phyloP scores from a whole-genome alignment of 352 stramenopile species.

The Globisporangium apiculatum region DNA sequence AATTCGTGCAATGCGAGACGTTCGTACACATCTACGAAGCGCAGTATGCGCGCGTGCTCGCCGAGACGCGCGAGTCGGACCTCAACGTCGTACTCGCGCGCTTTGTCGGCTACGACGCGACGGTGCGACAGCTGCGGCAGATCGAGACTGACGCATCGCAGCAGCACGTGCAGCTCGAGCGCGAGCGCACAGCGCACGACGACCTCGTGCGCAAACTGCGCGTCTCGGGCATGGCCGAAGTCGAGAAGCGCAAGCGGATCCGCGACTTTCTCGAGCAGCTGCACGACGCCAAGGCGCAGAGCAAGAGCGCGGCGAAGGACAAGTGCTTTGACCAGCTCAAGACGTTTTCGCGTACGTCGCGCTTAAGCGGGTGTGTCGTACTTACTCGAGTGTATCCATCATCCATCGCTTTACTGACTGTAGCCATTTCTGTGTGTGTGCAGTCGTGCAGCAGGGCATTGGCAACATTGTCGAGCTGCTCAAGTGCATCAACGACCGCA shows the following conservation, averaged over 20 bases:
- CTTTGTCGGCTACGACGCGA: slow-evolving; percentile 32
- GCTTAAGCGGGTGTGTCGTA: neutral
- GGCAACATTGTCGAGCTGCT: slow-evolving; percentile 48
- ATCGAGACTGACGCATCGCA: slow-evolving; percentile 34
- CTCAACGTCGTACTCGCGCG: slow-evolving; percentile 38
- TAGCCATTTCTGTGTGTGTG: neutral
- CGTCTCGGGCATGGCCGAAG: slow-evolving; percentile 36
- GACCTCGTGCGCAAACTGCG: slow-evolving; percentile 30
- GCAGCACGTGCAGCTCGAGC: slow-evolving; percentile 21
- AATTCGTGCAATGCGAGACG: slow-evolving; percentile 28
- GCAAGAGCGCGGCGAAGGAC: slow-evolving; percentile 34
- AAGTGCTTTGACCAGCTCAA: slow-evolving; percentile 34
- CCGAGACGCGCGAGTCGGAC: slow-evolving; percentile 42
- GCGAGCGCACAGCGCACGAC: slow-evolving; percentile 20
- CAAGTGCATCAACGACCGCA: slow-evolving; percentile 38
- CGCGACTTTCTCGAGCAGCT: slow-evolving; percentile 45
- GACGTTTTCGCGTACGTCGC: slow-evolving; percentile 37
- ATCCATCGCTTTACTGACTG: neutral
- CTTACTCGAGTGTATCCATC: neutral
- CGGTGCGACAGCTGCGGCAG: slow-evolving; percentile 28
- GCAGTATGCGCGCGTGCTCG: slow-evolving; percentile 46
- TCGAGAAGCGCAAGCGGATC: slow-evolving; percentile 47
- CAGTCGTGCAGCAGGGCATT: slow-evolving; percentile 39
- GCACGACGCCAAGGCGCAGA: slow-evolving; percentile 25
- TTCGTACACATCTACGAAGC: slow-evolving; percentile 53